Evolutionary conservation across 148 eudicot genomes (phyloP), one percentile per base, ranked within the genome.

Genomic region (Persicaria tinctoria): DNA sequence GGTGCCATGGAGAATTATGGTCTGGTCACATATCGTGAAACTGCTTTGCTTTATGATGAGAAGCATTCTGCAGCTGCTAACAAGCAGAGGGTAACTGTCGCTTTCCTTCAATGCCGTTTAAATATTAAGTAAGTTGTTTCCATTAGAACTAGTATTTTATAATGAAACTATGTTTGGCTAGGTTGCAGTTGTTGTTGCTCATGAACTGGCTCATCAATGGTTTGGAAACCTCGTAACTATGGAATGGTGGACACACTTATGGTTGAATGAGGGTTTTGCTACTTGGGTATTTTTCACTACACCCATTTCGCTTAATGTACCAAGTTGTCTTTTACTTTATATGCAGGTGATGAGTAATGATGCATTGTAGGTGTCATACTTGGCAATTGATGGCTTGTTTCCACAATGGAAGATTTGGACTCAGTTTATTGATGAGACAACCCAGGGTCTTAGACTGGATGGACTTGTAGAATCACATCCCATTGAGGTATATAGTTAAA

Each of bases 1-100:
- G 98, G 98, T 70, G 98, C 98, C 14, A 94, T 94, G 98, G 98
- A 94, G 86, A 94, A 94, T 70, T 94, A 91, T 80, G 98, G 98
- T 75, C 83, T 94, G 74, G 97, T 94, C 78, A 94, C 98, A 73
- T 94, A 94, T 77, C 87, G 98, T 23, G 98, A 94, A 78, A 89
- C 90, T 72, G 97, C 93, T 82, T 86, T 94, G 85, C 87, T 93
- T n/a, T 94, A 82, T 82, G 98, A 94, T 80, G 98, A 94, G 51
- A 88, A 91, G 77, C 88, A 94, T 74, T 94, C 98, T 80, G 97
- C 98, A 64, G 98, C 98, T 77, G 84, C 88, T 54, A 91, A 94
- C 88, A 94, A 90, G 86, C 98, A 94, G 82, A 86, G 95, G 93
- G 98, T 94, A 87, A 72, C 47, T 77, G 46, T 46, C 62, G 55